Conservation (phyloP, 345 rosid genomes). For the Raphanus raphanistrum region DNA sequence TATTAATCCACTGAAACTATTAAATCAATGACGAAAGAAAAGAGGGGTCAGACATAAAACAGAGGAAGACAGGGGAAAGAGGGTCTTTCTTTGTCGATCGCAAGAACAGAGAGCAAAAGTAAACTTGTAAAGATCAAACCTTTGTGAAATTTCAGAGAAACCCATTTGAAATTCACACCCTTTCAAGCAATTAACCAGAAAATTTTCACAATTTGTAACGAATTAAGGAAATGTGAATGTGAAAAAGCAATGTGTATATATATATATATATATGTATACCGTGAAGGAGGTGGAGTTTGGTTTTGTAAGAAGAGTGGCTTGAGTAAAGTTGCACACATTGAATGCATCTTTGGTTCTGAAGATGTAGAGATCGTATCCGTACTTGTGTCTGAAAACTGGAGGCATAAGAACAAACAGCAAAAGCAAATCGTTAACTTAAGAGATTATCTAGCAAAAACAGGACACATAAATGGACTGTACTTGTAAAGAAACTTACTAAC, state of each 20-base stretch:
- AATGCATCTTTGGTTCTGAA: slow-evolving; percentile 79
- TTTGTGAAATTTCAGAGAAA: slow-evolving; percentile 14
- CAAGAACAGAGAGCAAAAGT: slow-evolving; percentile 29
- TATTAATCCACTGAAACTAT: neutral
- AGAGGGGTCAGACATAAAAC: neutral
- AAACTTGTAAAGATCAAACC: slow-evolving; percentile 18
- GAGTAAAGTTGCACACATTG: slow-evolving; percentile 73
- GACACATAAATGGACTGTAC: neutral
- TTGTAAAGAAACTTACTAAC: slow-evolving; percentile 49
- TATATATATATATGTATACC: slow-evolving; percentile 48
- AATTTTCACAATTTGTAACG: neutral
- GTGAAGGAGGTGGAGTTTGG: slow-evolving; percentile 65
- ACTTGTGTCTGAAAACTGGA: slow-evolving; percentile 83
- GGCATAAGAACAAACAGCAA: neutral
- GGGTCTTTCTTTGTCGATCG: slow-evolving; percentile 26
- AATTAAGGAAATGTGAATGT: slow-evolving; percentile 6
- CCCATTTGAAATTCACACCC: neutral
- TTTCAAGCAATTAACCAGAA: neutral
- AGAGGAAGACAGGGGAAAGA: slow-evolving; percentile 11
- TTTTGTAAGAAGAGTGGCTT: slow-evolving; percentile 74
- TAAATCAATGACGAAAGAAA: neutral
- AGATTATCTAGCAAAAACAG: neutral
- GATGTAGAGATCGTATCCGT: slow-evolving; percentile 71
- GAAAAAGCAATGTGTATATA: slow-evolving; percentile 32
- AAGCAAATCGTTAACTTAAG: neutral